Conservation (phyloP, 2,329 filamentous ascomycete species). For the Diaporthe longicolla region DNA sequence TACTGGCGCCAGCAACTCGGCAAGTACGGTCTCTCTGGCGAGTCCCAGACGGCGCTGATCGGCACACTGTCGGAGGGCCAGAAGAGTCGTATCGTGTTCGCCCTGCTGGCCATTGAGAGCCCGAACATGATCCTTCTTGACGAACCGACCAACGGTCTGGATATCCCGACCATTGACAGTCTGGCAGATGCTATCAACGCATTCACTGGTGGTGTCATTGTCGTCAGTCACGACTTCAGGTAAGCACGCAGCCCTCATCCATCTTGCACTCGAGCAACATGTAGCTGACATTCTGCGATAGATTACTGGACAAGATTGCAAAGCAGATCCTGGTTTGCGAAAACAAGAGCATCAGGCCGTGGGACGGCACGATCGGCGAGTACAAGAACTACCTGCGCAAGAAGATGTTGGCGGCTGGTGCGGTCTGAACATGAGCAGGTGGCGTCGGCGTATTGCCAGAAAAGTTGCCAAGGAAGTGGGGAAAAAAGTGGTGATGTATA, state of each 20-base stretch:
- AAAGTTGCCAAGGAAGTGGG: neutral
- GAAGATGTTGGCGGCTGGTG: slow-evolving; percentile 94
- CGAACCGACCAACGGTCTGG: slow-evolving; percentile 99
- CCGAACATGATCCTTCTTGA: slow-evolving; percentile 99
- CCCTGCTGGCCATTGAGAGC: slow-evolving; percentile 91
- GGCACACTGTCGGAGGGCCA: slow-evolving; percentile 98
- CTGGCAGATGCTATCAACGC: slow-evolving; percentile 98
- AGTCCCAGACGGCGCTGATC: slow-evolving; percentile 96
- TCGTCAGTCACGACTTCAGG: slow-evolving; percentile 99
- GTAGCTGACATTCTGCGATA: slow-evolving; percentile 54
- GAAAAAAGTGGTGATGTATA: neutral
- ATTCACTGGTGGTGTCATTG: slow-evolving; percentile 95
- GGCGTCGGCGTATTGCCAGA: slow-evolving; percentile 42
- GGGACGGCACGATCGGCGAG: slow-evolving; percentile 89
- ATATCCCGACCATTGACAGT: slow-evolving; percentile 98
- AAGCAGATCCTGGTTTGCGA: slow-evolving; percentile 99
- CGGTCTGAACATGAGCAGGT: slow-evolving; percentile 74
- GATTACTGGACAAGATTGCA: slow-evolving; percentile 98
- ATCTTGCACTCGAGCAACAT: slow-evolving; percentile 21
- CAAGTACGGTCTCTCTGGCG: slow-evolving; percentile 91
- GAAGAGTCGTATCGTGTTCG: slow-evolving; percentile 98
- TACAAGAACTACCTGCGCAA: slow-evolving; percentile 99
- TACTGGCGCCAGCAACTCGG: slow-evolving; percentile 99
- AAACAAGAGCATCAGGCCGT: slow-evolving; percentile 92
- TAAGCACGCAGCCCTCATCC: slow-evolving; percentile 60